Base-by-base conservation (phyloP, 352 stramenopile species). In the Globisporangium carolinianum region DNA sequence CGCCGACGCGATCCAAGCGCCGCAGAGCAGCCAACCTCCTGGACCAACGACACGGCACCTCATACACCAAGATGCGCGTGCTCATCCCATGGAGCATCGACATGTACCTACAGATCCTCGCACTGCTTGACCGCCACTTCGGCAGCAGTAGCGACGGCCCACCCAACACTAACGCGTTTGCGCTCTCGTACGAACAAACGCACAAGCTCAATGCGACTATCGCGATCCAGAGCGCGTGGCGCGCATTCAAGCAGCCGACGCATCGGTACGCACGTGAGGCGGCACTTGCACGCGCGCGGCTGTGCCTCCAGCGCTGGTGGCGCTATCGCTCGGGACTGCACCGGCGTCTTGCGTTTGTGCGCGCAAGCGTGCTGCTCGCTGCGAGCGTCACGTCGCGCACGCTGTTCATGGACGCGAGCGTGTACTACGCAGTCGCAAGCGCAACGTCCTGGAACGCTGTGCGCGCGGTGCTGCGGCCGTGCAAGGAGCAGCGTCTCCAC, bases 291-390 rank as follows among this genome's bases (percentile, higher is more conserved):
- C 75, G 81, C 41, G 81, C 81, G 11, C 62, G 75, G 0, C 47
- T 84, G 5, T 89, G 81, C n/a, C 58, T 89, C 35, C 76, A 91
- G 60, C 71, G 79, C 7, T 91, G 81, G 81, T 91, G 81, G 81
- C 74, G 81, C 39, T 76, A 71, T 41, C 61, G 58, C n/a, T 41
- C 63, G 5, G 81, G 81, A 0, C 49, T 89, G 5, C 63, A 62
- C 15, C 66, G 72, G 6, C 72, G 76, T 6, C 60, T 91, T 11
- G 73, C 72, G 36, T 74, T 91, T 36, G 45, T 88, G 11, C 65
- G 69, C 0, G 65, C 67, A 1, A 82, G 76, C 57, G 36, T 91
- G 35, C 59, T 85, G 3, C 68, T 84, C 14, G 66, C 71, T 17
- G 73, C 75, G 4, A 72, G 65, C 6, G 73, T 89, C 42, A 89